Base-by-base conservation (phyloP, 148 eudicot genomes). In the Rheum nobile region DNA sequence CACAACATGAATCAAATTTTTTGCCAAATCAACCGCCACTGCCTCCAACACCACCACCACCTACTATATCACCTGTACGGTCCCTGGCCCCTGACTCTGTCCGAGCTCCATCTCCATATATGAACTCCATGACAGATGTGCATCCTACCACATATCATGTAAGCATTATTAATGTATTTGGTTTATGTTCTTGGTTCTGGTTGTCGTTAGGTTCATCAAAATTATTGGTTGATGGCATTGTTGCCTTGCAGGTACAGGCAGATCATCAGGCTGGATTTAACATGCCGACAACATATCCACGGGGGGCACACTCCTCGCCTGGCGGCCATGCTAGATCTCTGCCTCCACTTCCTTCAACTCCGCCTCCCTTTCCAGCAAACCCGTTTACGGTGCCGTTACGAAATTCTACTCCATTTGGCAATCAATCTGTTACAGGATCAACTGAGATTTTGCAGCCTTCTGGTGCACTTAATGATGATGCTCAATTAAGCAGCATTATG, bases 261-360 rank as follows among this genome's bases (percentile, higher is more conserved):
- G 96, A 89, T 6, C 84, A 83, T 79, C 76, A 76, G 37, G 77
- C 91, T 75, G 72, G 80, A 21, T 82, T 63, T 57, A 73, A 80
- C 72, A 75, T 67, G 54, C 77, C 89, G 10, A 44, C 82, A 17
- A 72, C 88, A 32, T 87, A 86, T 77, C 77, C 82, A 79, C 76
- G 91, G 47, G 52, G 78, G 37, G 73, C 85, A 47, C 80, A 77
- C 61, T 83, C 96, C 71, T 86, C 90, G 54, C 79, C 92, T 5
- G 76, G 86, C 71, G 83, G 88, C 43, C 76, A 90, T 22, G 14
- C 81, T 42, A 90, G 97, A 81, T 92, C 89, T 74, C 86, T 85
- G 70, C 98, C 99, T 26, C 97, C 96, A 43, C 96, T 96, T 77
- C 97, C 97, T 79, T 94, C 97, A 75, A 88, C 92, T 14, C 96